phyloP scores from a whole-genome alignment of 228 moss, liverwort and hornwort genomes.

The Sphagnum magellanicum region DNA sequence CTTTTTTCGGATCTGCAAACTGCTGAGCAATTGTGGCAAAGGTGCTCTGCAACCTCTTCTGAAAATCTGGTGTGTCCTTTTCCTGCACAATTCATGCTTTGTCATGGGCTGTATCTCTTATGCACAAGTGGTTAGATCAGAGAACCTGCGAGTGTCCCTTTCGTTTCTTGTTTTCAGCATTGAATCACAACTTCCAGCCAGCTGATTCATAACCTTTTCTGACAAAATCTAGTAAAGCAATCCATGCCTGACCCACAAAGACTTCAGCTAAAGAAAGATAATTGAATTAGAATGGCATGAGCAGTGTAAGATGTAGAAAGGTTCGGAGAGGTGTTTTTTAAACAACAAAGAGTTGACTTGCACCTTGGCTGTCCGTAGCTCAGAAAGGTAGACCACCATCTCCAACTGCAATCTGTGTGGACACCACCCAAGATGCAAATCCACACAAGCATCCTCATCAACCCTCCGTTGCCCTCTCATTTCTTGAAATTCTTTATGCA shows the following conservation, averaged over 20 bases:
- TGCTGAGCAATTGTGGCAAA: constrained; percentile 37
- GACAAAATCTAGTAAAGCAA: not conserved
- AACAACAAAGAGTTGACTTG: not conserved
- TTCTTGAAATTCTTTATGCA: not conserved
- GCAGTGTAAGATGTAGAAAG: not conserved
- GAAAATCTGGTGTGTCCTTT: constrained; percentile 41
- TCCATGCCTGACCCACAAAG: not conserved
- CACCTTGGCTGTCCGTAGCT: constrained; percentile 41
- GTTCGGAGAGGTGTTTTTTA: not conserved
- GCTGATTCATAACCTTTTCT: too few relatives aligned
- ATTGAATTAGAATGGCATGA: not conserved
- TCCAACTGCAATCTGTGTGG: constrained; percentile 36
- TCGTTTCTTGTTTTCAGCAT: too few relatives aligned
- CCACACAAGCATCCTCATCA: not conserved
- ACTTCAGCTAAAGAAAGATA: not conserved
- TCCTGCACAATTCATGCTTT: constrained; percentile 17
- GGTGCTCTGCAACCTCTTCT: constrained; percentile 43
- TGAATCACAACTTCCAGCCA: too few relatives aligned
- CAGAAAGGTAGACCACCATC: constrained; percentile 41
- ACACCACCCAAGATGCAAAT: not conserved
- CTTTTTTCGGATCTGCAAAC: constrained; percentile 38
- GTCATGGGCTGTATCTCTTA: not conserved
- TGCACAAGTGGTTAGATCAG: too few relatives aligned
- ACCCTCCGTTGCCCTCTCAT: not conserved
- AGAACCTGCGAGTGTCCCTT: too few relatives aligned